phyloP scores from a whole-genome alignment of 106 monocot genomes.

The Hemerocallis citrina region DNA sequence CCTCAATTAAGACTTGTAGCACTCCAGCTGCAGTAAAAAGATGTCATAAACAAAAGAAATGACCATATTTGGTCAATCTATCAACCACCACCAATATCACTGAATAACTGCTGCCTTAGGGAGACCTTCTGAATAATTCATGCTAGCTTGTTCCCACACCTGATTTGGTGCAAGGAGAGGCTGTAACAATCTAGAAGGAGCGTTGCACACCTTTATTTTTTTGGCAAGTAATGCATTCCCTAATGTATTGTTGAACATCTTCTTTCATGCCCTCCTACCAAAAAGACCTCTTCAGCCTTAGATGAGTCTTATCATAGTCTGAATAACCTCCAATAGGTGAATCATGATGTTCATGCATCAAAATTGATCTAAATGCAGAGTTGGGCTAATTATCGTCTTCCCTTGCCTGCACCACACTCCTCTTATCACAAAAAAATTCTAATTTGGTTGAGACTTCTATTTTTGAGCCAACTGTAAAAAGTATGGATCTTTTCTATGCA shows the following conservation, averaged over 20 bases:
- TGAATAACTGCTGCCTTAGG: background rate
- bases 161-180: background rate
- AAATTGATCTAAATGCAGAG: no score
- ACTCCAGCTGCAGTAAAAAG: background rate
- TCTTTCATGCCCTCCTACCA: background rate
- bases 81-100: conserved; percentile 2
- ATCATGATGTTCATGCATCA: no score
- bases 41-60: background rate
- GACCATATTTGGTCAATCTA: background rate
- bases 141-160: background rate
- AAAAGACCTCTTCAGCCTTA: no score
- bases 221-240: background rate
- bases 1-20: background rate
- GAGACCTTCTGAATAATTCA: background rate
- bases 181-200: background rate
- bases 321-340: no score
- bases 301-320: no score
- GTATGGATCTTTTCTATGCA: no score
- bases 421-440: no score
- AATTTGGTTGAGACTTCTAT: no score
- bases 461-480: no score
- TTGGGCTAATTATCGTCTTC: no score
- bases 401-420: no score
- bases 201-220: background rate
- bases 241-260: background rate